phyloP scores from a whole-genome alignment of 371 early-diverging fungal genomes.

The Mucor velutinosus region DNA sequence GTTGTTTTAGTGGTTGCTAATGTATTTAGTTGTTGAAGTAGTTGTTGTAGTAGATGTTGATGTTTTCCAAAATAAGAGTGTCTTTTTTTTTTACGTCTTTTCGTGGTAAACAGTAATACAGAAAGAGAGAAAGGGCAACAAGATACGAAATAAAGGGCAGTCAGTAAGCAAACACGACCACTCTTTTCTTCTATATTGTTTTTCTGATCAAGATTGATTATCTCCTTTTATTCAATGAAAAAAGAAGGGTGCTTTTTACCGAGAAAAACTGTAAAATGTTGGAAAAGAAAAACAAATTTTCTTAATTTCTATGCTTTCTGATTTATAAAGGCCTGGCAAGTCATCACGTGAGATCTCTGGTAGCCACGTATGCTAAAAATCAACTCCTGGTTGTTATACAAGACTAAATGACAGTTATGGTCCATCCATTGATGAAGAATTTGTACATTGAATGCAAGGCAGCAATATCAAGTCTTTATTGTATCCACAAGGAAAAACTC shows the following conservation, averaged over 20 bases:
- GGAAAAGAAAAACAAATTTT: not conserved
- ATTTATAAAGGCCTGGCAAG: not conserved
- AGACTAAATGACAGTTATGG: not conserved
- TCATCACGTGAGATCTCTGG: not conserved
- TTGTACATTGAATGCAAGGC: too few species aligned
- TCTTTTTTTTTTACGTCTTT: not conserved
- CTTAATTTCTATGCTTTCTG: not conserved
- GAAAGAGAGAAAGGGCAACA: not conserved
- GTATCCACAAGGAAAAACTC: too few species aligned
- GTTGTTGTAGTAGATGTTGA: too few species aligned
- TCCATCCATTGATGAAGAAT: too few species aligned
- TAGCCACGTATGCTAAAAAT: slow-evolving; percentile 3
- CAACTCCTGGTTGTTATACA: not conserved
- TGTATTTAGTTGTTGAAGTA: not conserved
- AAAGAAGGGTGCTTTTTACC: not conserved
- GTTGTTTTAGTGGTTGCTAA: not conserved
- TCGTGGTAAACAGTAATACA: not conserved
- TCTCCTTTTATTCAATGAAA: slow-evolving; percentile 1
- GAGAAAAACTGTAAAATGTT: not conserved
- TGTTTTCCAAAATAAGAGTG: not conserved
- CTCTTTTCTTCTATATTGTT: not conserved
- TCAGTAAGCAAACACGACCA: not conserved
- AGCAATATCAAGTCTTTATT: too few species aligned
- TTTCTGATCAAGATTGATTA: not conserved
- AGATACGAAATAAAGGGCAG: not conserved